phyloP scores from a whole-genome alignment of 495 filamentous ascomycete genomes.

The Penicillium longicatenatum region DNA sequence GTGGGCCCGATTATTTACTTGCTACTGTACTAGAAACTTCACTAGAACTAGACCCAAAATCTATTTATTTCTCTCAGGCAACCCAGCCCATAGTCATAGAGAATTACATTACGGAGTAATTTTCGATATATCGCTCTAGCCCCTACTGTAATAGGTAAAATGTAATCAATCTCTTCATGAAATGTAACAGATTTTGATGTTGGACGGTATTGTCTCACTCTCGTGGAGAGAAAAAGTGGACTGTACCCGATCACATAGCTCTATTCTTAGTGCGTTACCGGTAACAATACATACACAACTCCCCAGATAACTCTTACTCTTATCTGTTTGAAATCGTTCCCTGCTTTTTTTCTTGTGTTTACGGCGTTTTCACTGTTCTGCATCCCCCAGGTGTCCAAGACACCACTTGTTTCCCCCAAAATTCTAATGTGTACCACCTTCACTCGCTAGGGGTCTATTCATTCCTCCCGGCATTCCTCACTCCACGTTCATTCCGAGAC shows the following conservation, averaged over 20 bases:
- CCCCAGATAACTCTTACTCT: background rate
- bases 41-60: background rate
- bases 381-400: background rate
- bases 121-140: too few relatives aligned
- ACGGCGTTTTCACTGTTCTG: background rate
- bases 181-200: background rate
- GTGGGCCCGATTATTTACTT: background rate
- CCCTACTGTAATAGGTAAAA: background rate
- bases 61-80: too few relatives aligned
- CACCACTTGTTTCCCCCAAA: background rate
- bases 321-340: background rate
- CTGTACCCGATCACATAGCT: slow-evolving; percentile 7
- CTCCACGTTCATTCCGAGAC: slow-evolving; percentile 28
- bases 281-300: slow-evolving; percentile 7
- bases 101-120: too few relatives aligned
- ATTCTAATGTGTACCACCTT: slow-evolving; percentile 14
- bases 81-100: too few relatives aligned
- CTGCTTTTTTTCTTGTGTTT: slow-evolving; percentile 3
- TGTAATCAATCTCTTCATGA: background rate
- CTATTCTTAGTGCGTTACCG: slow-evolving; percentile 15
- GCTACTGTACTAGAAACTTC: background rate
- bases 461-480: slow-evolving; percentile 31
- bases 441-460: slow-evolving; percentile 24
- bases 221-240: slow-evolving; percentile 2
- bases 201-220: slow-evolving; percentile 1